phyloP scores from a whole-genome alignment of 768 basidiomycete genomes.

The Boletus patriciae region DNA sequence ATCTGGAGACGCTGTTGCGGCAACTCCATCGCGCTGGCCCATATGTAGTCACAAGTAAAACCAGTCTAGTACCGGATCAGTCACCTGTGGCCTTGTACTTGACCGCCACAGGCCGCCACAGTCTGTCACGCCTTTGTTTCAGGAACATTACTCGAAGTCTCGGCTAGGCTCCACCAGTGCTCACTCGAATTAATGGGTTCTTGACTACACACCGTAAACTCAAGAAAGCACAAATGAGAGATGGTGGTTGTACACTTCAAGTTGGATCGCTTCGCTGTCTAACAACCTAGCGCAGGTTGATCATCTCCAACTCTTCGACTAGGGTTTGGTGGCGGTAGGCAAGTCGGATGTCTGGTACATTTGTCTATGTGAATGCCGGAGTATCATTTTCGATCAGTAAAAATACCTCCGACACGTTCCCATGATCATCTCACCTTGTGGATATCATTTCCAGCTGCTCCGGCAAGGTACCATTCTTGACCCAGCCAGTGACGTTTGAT shows the following conservation, averaged over 20 bases:
- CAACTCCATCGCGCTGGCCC: not conserved
- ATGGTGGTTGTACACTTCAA: not conserved
- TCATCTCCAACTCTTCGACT: slow-evolving; percentile 78
- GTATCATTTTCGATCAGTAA: slow-evolving; percentile 2
- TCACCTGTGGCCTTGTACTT: not conserved
- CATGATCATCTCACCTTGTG: slow-evolving; percentile 64
- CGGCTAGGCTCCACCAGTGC: too few relatives aligned
- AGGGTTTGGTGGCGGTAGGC: slow-evolving; percentile 91
- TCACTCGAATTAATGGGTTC: too few relatives aligned
- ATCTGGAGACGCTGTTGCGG: too few relatives aligned
- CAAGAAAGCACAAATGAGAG: not conserved
- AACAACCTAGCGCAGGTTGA: slow-evolving; percentile 35
- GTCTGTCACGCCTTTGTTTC: too few relatives aligned
- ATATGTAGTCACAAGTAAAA: not conserved
- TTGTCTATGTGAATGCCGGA: slow-evolving; percentile 59
- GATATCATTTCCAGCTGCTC: slow-evolving; percentile 93
- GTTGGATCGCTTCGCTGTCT: not conserved
- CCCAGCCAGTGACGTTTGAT: slow-evolving; percentile 96
- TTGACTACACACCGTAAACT: too few relatives aligned
- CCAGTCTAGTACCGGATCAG: not conserved
- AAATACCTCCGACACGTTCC: not conserved
- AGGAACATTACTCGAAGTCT: not conserved
- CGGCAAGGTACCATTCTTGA: slow-evolving; percentile 89
- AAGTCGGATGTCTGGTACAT: slow-evolving; percentile 89
- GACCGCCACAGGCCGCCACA: not conserved